Conservation (phyloP, 2,329 filamentous ascomycete genomes). For the Colletotrichum tropicicola region DNA sequence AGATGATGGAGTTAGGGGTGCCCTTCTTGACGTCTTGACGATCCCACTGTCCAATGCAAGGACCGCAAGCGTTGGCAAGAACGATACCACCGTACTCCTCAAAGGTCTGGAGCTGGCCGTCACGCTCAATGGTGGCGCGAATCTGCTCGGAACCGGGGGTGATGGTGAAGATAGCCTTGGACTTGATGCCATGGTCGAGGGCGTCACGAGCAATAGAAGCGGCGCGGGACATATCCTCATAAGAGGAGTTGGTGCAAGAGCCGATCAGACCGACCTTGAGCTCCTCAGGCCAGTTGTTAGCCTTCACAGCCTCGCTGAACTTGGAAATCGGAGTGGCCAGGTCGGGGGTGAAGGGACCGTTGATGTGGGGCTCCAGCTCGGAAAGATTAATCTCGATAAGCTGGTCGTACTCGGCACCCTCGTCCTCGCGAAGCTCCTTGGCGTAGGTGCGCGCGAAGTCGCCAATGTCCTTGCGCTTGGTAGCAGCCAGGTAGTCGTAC, state of each 20-base stretch:
- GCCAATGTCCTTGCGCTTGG: slow-evolving; percentile 89
- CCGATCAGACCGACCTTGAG: slow-evolving; percentile 97
- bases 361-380: slow-evolving; percentile 96
- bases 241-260: slow-evolving; percentile 93
- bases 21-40: slow-evolving; percentile 94
- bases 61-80: slow-evolving; percentile 93
- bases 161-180: slow-evolving; percentile 92
- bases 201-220: slow-evolving; percentile 93
- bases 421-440: slow-evolving; percentile 84
- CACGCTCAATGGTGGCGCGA: slow-evolving; percentile 88
- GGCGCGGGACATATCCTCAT: slow-evolving; percentile 91
- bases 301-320: slow-evolving; percentile 93
- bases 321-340: slow-evolving; percentile 97
- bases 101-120: slow-evolving; percentile 92
- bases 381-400: slow-evolving; percentile 95
- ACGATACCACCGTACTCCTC: slow-evolving; percentile 96
- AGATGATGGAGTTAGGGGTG: slow-evolving; percentile 94
- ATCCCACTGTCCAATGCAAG: slow-evolving; percentile 96
- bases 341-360: slow-evolving; percentile 98
- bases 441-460: slow-evolving; percentile 89
- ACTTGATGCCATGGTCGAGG: slow-evolving; percentile 90
- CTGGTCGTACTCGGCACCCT: slow-evolving; percentile 95
- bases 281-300: slow-evolving; percentile 95
- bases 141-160: slow-evolving; percentile 98
- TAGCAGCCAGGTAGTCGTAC: slow-evolving; percentile 94